phyloP scores from a whole-genome alignment of 2,329 filamentous ascomycete genomes.

The Fonsecaea multimorphosa region DNA sequence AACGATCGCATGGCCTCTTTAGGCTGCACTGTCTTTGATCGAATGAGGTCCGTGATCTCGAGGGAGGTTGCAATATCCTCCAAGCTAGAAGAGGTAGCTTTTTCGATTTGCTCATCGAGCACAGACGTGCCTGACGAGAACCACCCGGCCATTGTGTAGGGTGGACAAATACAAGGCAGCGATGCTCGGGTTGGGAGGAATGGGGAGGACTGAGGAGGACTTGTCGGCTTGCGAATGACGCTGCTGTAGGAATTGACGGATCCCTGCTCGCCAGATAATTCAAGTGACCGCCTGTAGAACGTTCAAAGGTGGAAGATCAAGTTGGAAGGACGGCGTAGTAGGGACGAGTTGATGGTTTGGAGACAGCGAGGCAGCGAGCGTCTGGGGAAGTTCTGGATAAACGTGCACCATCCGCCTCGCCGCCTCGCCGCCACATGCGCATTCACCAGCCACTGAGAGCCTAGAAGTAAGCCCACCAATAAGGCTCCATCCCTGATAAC shows the following conservation, averaged over 20 bases:
- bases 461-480: too few species aligned
- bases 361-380: not conserved
- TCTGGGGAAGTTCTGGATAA: slow-evolving; percentile 5
- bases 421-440: not conserved
- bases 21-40: slow-evolving; percentile 95
- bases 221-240: not conserved
- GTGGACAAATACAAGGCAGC: slow-evolving; percentile 3
- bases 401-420: too few species aligned
- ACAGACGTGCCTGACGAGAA: slow-evolving; percentile 88
- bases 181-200: not conserved
- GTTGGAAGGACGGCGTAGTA: not conserved
- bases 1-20: slow-evolving; percentile 98
- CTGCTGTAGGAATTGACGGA: not conserved
- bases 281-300: not conserved
- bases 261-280: not conserved
- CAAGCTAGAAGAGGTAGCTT: slow-evolving; percentile 90
- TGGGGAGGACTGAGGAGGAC: not conserved
- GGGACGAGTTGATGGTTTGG: not conserved
- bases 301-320: not conserved
- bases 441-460: not conserved
- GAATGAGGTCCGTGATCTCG: slow-evolving; percentile 96
- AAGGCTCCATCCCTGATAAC: not conserved
- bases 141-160: slow-evolving; percentile 86
- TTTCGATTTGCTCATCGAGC: slow-evolving; percentile 96
- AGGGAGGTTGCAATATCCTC: slow-evolving; percentile 97